Evolutionary conservation across 116 monocot species (phyloP).

Genomic region (Papilionanthe hybrid): DNA sequence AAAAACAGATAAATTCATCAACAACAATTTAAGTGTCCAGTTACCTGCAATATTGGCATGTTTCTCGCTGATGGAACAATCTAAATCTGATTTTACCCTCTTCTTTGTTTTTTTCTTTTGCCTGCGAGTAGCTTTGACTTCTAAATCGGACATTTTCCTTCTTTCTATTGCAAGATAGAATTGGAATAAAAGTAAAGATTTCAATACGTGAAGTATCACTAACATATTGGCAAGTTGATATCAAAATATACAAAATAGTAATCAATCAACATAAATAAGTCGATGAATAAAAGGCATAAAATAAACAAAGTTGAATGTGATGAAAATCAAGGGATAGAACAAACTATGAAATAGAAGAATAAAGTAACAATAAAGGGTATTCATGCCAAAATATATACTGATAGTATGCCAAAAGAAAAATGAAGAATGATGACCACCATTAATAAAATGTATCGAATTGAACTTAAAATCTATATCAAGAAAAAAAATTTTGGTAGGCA

Average conservation of each 20-base stretch:
- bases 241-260: slow-evolving; percentile 1
- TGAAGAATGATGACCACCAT: not conserved
- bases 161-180: not conserved
- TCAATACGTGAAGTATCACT: not conserved
- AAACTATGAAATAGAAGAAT: not conserved
- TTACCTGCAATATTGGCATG: slow-evolving; percentile 1
- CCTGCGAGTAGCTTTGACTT: not conserved
- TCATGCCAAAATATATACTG: not conserved
- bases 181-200: not conserved
- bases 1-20: not conserved
- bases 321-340: not conserved
- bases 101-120: slow-evolving; percentile 9
- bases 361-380: not conserved
- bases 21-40: slow-evolving; percentile 5
- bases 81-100: not conserved
- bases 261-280: not conserved
- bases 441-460: not conserved
- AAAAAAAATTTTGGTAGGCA: not conserved
- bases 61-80: not conserved
- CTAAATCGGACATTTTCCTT: slow-evolving; percentile 3
- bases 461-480: not conserved
- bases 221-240: not conserved
- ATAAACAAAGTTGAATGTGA: not conserved
- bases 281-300: not conserved
- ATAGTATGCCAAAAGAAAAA: not conserved